Evolutionary conservation across 73 alveolate genomes (phyloP).

Genomic region (Effrenium voratum): DNA sequence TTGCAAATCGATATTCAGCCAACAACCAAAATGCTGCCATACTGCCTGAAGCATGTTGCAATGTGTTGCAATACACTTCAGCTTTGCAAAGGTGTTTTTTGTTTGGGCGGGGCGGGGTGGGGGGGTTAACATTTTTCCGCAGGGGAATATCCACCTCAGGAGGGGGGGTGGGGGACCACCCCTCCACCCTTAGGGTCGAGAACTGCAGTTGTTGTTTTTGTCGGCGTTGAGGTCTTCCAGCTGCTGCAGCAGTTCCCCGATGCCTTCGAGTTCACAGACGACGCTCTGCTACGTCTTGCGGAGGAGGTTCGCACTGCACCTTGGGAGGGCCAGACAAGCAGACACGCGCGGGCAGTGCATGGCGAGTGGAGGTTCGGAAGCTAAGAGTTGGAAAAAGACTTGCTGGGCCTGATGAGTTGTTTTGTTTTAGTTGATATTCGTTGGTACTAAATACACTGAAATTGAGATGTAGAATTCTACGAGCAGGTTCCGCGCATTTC

Average conservation of each 20-base stretch:
- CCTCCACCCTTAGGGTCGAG: not conserved
- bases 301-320: slow-evolving; percentile 95
- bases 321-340: not conserved
- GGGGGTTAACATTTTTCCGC: not conserved
- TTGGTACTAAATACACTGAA: no score
- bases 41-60: not conserved
- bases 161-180: not conserved
- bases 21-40: no score
- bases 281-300: slow-evolving; percentile 96
- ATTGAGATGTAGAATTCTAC: no score
- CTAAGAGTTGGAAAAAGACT: not conserved
- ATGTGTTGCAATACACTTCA: not conserved
- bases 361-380: not conserved
- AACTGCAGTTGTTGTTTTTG: not conserved
- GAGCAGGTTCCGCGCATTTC: no score
- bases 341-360: not conserved
- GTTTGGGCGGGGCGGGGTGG: no score
- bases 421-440: not conserved
- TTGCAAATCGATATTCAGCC: no score
- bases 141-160: not conserved
- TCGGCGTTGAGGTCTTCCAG: slow-evolving; percentile 91
- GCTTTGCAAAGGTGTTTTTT: no score
- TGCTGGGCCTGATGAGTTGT: not conserved
- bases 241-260: slow-evolving; percentile 96
- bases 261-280: slow-evolving; percentile 96